phyloP scores from a whole-genome alignment of 345 rosid species.

The Populus simonii region DNA sequence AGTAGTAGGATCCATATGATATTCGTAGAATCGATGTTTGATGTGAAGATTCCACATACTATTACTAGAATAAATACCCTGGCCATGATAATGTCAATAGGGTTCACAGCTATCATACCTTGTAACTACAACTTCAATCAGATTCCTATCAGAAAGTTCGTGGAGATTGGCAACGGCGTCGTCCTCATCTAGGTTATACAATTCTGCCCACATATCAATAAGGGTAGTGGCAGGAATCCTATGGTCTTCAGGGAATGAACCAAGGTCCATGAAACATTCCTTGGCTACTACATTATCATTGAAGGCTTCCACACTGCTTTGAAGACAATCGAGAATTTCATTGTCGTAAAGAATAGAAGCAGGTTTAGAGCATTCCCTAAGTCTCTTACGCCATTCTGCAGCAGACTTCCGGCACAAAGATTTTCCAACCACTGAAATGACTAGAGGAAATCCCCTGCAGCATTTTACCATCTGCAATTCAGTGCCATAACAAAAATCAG shows the following conservation, averaged over 20 bases:
- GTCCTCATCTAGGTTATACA: constrained; percentile 21
- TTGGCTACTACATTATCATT: constrained; percentile 7
- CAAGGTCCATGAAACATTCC: constrained; percentile 31
- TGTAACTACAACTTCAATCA: constrained; percentile 11
- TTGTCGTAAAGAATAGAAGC: constrained; percentile 11
- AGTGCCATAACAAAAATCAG: background rate
- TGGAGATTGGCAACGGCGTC: constrained; percentile 9
- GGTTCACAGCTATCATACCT: constrained; percentile 5
- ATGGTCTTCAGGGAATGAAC: constrained; percentile 28
- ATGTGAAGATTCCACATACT: background rate
- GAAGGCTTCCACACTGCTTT: constrained; percentile 28
- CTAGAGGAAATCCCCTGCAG: constrained; percentile 29
- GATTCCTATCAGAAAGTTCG: constrained; percentile 16
- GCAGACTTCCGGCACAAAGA: constrained; percentile 15
- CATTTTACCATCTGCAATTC: constrained; percentile 21
- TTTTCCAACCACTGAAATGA: constrained; percentile 23
- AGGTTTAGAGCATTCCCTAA: constrained; percentile 10
- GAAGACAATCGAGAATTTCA: constrained; percentile 21
- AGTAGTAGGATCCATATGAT: no score
- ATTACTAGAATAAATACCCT: no score
- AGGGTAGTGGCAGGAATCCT: constrained; percentile 21
- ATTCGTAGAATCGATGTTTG: background rate
- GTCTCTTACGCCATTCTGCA: constrained; percentile 21
- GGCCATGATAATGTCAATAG: no score
- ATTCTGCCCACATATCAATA: constrained; percentile 21